These are phyloP conservation scores for Lumnitzera racemosa DNA, from an alignment of 345 rosid genomes.

Conservation along the genomic window DNA sequence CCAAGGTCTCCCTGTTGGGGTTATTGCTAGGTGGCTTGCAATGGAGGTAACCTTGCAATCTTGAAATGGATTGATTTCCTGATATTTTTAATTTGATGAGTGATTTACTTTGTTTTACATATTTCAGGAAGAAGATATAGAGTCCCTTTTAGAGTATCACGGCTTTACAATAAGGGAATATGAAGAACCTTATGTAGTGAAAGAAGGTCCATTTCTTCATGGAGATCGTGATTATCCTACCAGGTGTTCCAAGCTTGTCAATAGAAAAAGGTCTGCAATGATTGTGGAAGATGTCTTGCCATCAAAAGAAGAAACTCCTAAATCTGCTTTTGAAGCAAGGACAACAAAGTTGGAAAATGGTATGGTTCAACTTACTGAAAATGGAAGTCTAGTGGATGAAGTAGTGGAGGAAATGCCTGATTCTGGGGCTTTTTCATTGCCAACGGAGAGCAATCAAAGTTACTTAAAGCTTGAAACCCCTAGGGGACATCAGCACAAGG, in stretches of 20 bases:
- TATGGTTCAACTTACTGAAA: constrained; percentile 21
- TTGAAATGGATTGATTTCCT: constrained; percentile 2
- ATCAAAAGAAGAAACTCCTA: constrained; percentile 20
- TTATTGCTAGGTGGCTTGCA: constrained; percentile 76
- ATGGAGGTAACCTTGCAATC: constrained; percentile 61
- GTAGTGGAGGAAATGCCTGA: constrained; percentile 42
- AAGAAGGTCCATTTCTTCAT: constrained; percentile 77
- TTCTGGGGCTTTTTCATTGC: constrained; percentile 26
- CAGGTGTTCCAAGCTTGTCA: constrained; percentile 78
- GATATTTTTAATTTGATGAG: background rate
- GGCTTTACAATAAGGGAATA: constrained; percentile 70
- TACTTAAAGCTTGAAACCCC: constrained; percentile 22
- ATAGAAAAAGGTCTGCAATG: constrained; percentile 53
- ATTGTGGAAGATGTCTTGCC: constrained; percentile 62
- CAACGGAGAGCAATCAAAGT: constrained; percentile 24
- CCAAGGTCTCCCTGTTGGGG: constrained; percentile 85
- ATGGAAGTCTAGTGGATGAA: constrained; percentile 22
- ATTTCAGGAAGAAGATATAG: constrained; percentile 67
- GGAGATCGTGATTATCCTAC: constrained; percentile 72
- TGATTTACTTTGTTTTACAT: background rate
- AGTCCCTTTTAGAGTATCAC: constrained; percentile 56
- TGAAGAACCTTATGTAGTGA: constrained; percentile 92
- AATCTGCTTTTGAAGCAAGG: constrained; percentile 23
- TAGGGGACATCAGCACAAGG: constrained; percentile 22
- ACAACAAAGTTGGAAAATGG: constrained; percentile 22